Evolutionary conservation across 148 eudicot genomes (phyloP), one percentile per base, ranked within the genome.

Genomic region (Amaranthus hypochondriacus): DNA sequence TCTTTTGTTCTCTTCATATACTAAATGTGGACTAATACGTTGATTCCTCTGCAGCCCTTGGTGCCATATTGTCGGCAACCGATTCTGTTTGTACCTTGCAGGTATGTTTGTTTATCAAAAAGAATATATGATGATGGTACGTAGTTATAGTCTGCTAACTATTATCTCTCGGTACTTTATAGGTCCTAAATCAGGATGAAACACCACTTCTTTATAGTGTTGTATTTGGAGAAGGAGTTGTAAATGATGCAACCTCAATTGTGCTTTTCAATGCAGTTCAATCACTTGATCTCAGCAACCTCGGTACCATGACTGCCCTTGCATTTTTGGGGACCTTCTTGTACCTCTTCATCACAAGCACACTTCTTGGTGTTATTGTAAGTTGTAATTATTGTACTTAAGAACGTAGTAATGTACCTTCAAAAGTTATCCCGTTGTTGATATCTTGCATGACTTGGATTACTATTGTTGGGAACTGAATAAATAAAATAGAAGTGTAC

Each of bases 81-180:
- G 97, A 92, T 77, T 92, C 97, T 56, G 97, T 92, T 80, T 92
- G 97, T 75, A 92, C 98, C 50, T 82, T 93, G 91, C 98, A 93
- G 96, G 98, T 89, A 79, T 58, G 14, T 67, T 12, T 74, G 56
- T 61, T 42, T 51, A 54, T 14, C 2, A 69, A 74, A 62, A 57
- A 74, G 56, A 73, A 70, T 12, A 3, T 47, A 18, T 71, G 66
- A 9, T 42, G 14, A 56, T 73, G 52, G 18, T 74, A 71, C 53
- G 18, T 6, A 3, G 73, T n/a, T 56, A 55, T 56, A 56, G 9
- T 59, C 56, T 4, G 13, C 61, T 83, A 68, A 74, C 61, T 53
- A 14, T 65, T 18, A 60, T 68, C 21, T 61, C 13, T 71, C 54
- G 56, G 66, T 53, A 52, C 65, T 66, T 69, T 50, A 61, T 83